These are phyloP conservation scores for Colletotrichum lindemuthianum DNA, from an alignment of 2,329 filamentous ascomycete genomes.

Conservation along the genomic window DNA sequence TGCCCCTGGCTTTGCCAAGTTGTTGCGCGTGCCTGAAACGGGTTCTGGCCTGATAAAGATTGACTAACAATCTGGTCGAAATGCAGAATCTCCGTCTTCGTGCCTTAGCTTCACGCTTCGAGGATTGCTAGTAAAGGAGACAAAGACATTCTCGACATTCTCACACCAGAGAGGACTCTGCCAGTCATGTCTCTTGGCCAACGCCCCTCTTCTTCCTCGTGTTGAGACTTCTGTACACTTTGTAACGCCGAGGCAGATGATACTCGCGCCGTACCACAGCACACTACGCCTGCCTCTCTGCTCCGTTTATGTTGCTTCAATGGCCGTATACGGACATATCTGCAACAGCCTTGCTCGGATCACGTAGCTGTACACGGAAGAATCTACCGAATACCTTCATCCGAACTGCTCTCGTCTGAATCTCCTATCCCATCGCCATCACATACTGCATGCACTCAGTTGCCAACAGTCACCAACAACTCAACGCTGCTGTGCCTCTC, in stretches of 20 bases:
- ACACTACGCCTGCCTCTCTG: neutral
- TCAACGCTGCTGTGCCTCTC: constrained; percentile 1
- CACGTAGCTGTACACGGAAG: too few species aligned
- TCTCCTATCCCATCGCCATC: constrained; percentile 10
- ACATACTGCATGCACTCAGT: neutral
- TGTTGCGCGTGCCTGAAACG: constrained; percentile 16
- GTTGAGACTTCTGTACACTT: neutral
- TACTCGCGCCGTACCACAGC: neutral
- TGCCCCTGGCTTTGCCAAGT: constrained; percentile 13
- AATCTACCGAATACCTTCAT: too few species aligned
- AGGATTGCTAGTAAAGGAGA: constrained; percentile 8
- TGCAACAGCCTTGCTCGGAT: too few species aligned
- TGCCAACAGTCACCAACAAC: too few species aligned
- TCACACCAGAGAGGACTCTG: neutral
- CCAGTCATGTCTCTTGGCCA: neutral
- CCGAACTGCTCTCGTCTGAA: neutral
- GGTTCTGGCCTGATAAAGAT: constrained; percentile 27
- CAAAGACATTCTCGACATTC: neutral
- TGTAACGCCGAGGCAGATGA: neutral
- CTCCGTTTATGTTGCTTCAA: neutral
- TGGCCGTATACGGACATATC: neutral
- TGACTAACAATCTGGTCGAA: constrained; percentile 9
- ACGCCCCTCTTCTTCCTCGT: neutral
- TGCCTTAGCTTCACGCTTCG: neutral
- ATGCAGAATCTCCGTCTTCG: constrained; percentile 10